These are phyloP conservation scores for Stagonosporopsis rhizophila DNA, from an alignment of 2,329 filamentous ascomycete species.

Conservation along the genomic window DNA sequence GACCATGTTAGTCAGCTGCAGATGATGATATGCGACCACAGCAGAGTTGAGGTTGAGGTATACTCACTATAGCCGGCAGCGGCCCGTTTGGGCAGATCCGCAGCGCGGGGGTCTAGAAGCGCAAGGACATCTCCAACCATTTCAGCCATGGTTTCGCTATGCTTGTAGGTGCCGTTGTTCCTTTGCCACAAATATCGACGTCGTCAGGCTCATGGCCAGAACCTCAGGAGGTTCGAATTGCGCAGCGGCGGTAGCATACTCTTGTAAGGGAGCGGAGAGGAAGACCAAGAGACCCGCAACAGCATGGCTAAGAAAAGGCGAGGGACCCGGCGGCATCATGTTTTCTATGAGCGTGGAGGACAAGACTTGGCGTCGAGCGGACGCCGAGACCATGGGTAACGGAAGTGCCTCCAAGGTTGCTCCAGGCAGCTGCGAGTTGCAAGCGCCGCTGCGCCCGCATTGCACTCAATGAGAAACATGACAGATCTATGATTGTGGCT, in stretches of 20 bases:
- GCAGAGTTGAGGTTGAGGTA: slow-evolving; percentile 4
- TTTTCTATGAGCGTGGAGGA: slow-evolving; percentile 40
- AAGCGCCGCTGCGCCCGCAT: slow-evolving; percentile 10
- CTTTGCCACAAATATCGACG: slow-evolving; percentile 7
- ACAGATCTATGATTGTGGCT: slow-evolving; percentile 5
- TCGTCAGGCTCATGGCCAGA: slow-evolving; percentile 18
- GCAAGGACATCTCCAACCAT: slow-evolving; percentile 7
- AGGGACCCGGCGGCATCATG: slow-evolving; percentile 28
- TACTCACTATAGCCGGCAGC: slow-evolving; percentile 30
- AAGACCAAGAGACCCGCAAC: slow-evolving; percentile 18
- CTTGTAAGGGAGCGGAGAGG: slow-evolving; percentile 26
- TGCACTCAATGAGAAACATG: slow-evolving; percentile 14
- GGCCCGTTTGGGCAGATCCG: slow-evolving; percentile 34
- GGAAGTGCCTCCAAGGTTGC: slow-evolving; percentile 10
- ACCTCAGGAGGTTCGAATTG: not conserved
- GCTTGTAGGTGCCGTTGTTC: not conserved
- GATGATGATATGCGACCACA: not conserved
- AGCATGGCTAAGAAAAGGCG: slow-evolving; percentile 20
- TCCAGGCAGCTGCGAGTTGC: slow-evolving; percentile 6
- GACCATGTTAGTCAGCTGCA: slow-evolving; percentile 5
- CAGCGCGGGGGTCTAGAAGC: slow-evolving; percentile 20
- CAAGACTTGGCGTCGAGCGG: slow-evolving; percentile 40
- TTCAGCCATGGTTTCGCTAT: slow-evolving; percentile 24
- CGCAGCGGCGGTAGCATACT: slow-evolving; percentile 14
- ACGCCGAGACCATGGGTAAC: slow-evolving; percentile 17